Evolutionary conservation across 176 grass and related monocot genomes (phyloP).

Genomic region (Cenchrus americanus): DNA sequence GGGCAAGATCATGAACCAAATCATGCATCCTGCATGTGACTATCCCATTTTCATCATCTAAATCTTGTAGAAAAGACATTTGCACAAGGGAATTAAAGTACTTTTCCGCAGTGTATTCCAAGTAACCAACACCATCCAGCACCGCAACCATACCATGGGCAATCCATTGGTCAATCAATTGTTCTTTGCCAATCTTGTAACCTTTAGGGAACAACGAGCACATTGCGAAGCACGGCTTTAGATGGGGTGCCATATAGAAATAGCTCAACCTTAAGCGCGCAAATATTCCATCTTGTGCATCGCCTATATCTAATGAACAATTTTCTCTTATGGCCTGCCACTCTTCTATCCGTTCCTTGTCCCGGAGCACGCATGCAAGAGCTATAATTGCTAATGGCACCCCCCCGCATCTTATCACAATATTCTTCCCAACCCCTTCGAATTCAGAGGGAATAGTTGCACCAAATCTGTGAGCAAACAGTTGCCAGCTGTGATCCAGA

Average conservation of each 20-base stretch:
- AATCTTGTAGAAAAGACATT: too few relatives aligned
- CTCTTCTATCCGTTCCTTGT: neutral
- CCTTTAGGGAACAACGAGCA: conserved; percentile 3
- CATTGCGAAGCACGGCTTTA: neutral
- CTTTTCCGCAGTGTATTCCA: neutral
- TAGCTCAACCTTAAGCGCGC: conserved; percentile 2
- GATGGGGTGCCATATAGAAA: neutral
- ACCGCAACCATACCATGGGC: neutral
- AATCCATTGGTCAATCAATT: neutral
- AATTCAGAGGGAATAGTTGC: too few relatives aligned
- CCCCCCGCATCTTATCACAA: conserved; percentile 32
- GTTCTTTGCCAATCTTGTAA: neutral
- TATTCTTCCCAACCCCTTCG: conserved; percentile 24
- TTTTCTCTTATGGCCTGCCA: neutral
- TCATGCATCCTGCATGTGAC: neutral
- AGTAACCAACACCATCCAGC: too few relatives aligned
- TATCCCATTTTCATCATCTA: too few relatives aligned
- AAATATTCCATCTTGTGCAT: neutral
- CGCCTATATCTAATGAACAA: neutral
- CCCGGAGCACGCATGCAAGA: neutral
- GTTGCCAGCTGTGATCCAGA: neutral
- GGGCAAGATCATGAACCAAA: neutral
- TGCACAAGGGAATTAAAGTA: conserved; percentile 15
- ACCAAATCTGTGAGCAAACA: neutral
- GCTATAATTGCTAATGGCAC: conserved; percentile 30